These are phyloP conservation scores for Lentinus tigrinus DNA, from an alignment of 768 basidiomycete genomes.

Conservation along the genomic window DNA sequence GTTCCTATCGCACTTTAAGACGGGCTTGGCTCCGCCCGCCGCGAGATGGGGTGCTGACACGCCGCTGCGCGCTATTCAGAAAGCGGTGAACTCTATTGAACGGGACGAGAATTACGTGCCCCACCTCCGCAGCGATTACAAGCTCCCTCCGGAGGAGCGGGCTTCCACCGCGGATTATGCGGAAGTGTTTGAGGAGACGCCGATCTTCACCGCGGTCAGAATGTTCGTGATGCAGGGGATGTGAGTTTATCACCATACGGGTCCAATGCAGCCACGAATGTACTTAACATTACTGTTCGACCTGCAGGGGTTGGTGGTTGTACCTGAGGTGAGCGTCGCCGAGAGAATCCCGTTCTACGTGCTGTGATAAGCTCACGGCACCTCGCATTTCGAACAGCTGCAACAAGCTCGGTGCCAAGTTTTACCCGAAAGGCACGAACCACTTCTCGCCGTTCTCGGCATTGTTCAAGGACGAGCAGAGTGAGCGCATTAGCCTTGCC, in stretches of 20 bases:
- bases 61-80: conserved; percentile 17
- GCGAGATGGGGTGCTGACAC: not conserved
- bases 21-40: not conserved
- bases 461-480: conserved; percentile 25
- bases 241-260: conserved; percentile 10
- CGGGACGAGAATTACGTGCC: conserved; percentile 34
- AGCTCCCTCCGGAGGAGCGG: conserved; percentile 25
- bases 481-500: conserved; percentile 5
- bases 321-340: conserved; percentile 22
- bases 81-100: conserved; percentile 29
- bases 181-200: conserved; percentile 32
- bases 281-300: not conserved
- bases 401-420: conserved; percentile 29
- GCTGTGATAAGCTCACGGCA: not conserved
- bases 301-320: conserved; percentile 26
- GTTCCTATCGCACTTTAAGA: not conserved
- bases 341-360: no score
- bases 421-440: conserved; percentile 31
- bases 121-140: conserved; percentile 24
- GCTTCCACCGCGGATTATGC: conserved; percentile 26
- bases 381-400: conserved; percentile 4
- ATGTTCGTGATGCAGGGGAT: conserved; percentile 29
- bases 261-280: not conserved
- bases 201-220: conserved; percentile 25
- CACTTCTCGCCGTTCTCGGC: conserved; percentile 29